Conservation (phyloP, 2,329 filamentous ascomycete species). For the Orbilia brochopaga region DNA sequence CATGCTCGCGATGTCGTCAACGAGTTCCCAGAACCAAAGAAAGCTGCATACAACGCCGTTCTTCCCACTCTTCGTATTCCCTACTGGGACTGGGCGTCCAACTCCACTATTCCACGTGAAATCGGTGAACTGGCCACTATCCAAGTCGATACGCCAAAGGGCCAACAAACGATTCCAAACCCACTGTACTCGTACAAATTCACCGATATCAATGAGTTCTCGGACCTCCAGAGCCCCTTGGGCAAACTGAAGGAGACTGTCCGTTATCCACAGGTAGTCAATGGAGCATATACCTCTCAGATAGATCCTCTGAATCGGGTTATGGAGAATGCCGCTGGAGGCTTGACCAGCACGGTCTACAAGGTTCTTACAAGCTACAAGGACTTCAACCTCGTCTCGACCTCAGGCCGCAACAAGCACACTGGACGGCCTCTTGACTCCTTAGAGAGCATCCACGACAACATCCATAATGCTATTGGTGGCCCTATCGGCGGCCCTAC, state of each 20-base stretch:
- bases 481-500: constrained; percentile 3
- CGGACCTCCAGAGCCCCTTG: neutral
- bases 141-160: constrained; percentile 12
- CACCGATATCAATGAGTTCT: constrained; percentile 13
- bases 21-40: constrained; percentile 15
- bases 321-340: constrained; percentile 14
- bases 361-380: constrained; percentile 6
- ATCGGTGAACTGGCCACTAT: constrained; percentile 9
- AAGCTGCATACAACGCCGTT: neutral
- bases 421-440: constrained; percentile 61
- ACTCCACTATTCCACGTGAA: constrained; percentile 26
- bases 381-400: constrained; percentile 16
- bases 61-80: constrained; percentile 26
- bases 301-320: constrained; percentile 11
- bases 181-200: constrained; percentile 32
- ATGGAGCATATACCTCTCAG: constrained; percentile 14
- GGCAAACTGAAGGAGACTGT: constrained; percentile 12
- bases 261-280: constrained; percentile 1
- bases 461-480: constrained; percentile 61
- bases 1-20: constrained; percentile 15
- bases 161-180: constrained; percentile 11
- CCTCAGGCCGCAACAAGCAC: constrained; percentile 4
- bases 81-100: constrained; percentile 42
- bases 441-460: constrained; percentile 69
- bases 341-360: constrained; percentile 12